phyloP scores from a whole-genome alignment of 306 rosid genomes.

The Glycine latifolia region DNA sequence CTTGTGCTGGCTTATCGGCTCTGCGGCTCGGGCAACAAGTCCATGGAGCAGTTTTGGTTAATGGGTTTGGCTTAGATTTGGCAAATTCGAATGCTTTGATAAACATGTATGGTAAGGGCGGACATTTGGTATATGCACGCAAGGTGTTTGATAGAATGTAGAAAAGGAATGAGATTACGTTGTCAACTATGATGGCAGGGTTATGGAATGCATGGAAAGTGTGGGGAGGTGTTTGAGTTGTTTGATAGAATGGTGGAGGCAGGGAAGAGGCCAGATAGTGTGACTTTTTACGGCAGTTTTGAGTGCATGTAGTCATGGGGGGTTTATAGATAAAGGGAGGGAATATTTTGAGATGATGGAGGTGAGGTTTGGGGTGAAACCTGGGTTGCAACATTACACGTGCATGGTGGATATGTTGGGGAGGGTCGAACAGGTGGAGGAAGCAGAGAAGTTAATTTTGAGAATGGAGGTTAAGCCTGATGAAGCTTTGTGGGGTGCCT shows the following conservation, averaged over 20 bases:
- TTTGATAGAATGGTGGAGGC: conserved; percentile 66
- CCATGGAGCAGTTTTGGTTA: conserved; percentile 61
- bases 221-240: conserved; percentile 60
- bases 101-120: conserved; percentile 64
- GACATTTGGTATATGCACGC: conserved; percentile 56
- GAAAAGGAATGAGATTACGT: conserved; percentile 54
- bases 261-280: conserved; percentile 62
- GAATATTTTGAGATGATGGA: conserved; percentile 70
- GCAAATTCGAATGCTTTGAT: conserved; percentile 68
- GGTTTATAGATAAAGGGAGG: conserved; percentile 63
- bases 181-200: conserved; percentile 70
- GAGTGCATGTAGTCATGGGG: conserved; percentile 77
- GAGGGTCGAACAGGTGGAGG: conserved; percentile 70
- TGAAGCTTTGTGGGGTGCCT: conserved; percentile 62
- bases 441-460: conserved; percentile 65
- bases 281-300: conserved; percentile 64
- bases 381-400: conserved; percentile 65
- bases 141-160: conserved; percentile 71
- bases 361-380: conserved; percentile 56
- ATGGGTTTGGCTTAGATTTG: conserved; percentile 66
- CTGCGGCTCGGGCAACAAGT: conserved; percentile 62
- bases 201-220: conserved; percentile 68
- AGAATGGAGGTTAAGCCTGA: conserved; percentile 69
- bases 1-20: conserved; percentile 63
- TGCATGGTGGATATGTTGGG: conserved; percentile 91